Evolutionary conservation across 2,329 filamentous ascomycete species (phyloP).

Genomic region (Whalleya microplaca): DNA sequence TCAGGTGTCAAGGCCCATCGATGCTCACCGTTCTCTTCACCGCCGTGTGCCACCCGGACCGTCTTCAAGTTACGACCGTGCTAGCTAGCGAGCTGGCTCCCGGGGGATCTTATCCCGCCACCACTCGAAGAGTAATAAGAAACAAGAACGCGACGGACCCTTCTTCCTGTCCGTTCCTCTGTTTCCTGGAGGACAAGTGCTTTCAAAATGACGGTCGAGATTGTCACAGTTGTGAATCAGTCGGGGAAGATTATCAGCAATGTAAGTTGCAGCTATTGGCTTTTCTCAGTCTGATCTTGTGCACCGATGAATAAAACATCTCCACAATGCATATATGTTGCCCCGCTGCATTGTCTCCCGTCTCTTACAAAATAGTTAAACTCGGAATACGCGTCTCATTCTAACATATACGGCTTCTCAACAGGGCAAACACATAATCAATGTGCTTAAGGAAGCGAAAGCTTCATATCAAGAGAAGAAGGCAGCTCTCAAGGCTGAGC

Average conservation of each 20-base stretch:
- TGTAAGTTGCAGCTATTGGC: constrained; percentile 29
- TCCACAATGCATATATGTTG: neutral
- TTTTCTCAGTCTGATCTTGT: neutral
- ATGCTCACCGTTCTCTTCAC: constrained; percentile 29
- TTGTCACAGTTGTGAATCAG: constrained; percentile 38
- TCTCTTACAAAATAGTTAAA: neutral
- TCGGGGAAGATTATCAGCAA: constrained; percentile 41
- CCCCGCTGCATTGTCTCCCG: neutral
- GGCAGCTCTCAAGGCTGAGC: constrained; percentile 74
- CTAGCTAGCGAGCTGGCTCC: constrained; percentile 23
- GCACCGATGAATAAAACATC: neutral
- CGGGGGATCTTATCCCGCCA: constrained; percentile 18
- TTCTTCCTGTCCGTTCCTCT: constrained; percentile 15
- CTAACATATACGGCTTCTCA: constrained; percentile 13
- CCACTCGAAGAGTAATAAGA: constrained; percentile 18
- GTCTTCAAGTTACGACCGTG: constrained; percentile 18
- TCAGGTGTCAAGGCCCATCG: constrained; percentile 15
- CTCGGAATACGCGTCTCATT: neutral
- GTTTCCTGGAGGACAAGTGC: constrained; percentile 11
- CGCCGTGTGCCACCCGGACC: constrained; percentile 17
- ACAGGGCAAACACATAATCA: constrained; percentile 86
- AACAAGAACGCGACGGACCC: constrained; percentile 10
- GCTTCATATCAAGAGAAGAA: constrained; percentile 87
- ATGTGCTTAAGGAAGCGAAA: constrained; percentile 90
- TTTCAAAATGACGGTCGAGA: constrained; percentile 34